These are phyloP conservation scores for Leccinum arenicola DNA, from an alignment of 768 basidiomycete genomes.

Conservation along the genomic window DNA sequence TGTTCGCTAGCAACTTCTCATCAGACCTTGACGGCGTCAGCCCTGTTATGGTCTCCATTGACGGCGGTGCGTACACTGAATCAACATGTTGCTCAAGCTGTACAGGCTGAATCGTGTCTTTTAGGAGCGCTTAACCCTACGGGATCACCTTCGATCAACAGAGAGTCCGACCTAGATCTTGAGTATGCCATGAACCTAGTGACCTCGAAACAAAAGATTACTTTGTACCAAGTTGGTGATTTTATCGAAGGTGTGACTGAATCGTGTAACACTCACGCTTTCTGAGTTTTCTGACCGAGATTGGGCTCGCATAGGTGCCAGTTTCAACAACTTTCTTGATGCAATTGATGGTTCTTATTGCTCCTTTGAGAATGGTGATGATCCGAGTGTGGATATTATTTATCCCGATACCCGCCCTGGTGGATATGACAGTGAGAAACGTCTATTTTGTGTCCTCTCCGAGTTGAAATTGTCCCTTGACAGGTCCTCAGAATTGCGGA, in stretches of 20 bases:
- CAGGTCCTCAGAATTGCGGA: conserved; percentile 33
- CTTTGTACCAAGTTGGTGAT: conserved; percentile 42
- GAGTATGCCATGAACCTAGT: conserved; percentile 60
- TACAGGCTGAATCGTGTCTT: conserved; percentile 11
- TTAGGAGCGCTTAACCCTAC: conserved; percentile 43
- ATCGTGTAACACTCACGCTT: neutral
- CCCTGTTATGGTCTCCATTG: conserved; percentile 28
- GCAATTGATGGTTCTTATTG: conserved; percentile 43
- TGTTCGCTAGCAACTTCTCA: conserved; percentile 39
- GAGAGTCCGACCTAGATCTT: conserved; percentile 71
- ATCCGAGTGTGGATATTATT: conserved; percentile 35
- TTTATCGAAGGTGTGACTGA: conserved; percentile 26
- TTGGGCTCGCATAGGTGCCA: conserved; percentile 31
- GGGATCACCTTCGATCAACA: conserved; percentile 29
- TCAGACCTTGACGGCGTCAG: conserved; percentile 30
- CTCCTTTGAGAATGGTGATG: conserved; percentile 45
- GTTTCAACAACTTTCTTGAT: conserved; percentile 45
- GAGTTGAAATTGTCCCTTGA: neutral
- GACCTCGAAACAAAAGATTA: conserved; percentile 33
- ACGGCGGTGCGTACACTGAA: conserved; percentile 39
- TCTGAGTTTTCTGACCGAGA: conserved; percentile 4
- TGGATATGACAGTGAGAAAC: conserved; percentile 35
- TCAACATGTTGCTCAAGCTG: neutral
- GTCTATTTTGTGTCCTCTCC: too few species aligned
- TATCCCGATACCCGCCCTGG: conserved; percentile 42